Base-by-base conservation (phyloP, 2,329 filamentous ascomycete genomes). In the Colletotrichum melonis region DNA sequence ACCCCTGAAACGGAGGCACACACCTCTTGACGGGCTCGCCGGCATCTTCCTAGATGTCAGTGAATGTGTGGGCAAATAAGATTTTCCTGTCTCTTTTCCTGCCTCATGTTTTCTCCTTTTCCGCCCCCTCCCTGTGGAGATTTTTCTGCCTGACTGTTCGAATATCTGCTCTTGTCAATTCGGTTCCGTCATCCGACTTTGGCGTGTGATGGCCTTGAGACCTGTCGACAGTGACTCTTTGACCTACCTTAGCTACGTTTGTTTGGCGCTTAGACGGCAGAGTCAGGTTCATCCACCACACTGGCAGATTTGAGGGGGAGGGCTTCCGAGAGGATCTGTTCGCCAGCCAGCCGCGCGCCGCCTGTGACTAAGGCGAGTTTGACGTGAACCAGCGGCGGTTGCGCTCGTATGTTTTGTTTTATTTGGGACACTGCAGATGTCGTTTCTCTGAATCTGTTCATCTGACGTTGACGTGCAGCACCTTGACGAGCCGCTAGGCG, bases 1-100 rank as follows among this genome's bases (percentile, higher is more conserved):
- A 52, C 58, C 65, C 65, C 24, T 63, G 69, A 72, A 72, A 72
- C 65, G 38, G 38, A 22, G 19, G 35, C 32, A 42, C 22, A 38
- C 54, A 52, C 28, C 14, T 16, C 35, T 57, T 42, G 16, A 19
- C 30, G 38, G 38, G 14, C 19, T 35, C 26, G 6, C 57, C 14
- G 26, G 69, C 69, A 72, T 28, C 26, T 54, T 14, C 59, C 70
- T 14, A 22, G 38, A 54, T 9, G 49, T 52, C 59, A 42, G 32
- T 7, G 38, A 12, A 42, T 19, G 42, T 30, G 54, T 35, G 46
- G 5, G 26, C 32, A 26, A 16, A 4, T 16, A 42, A 22, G n/a
- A 16, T 5, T 30, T 4, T 30, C 26, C 16, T 24, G 14, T 30
- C 19, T 26, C 38, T 12, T 52, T 38, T 56, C 32, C 49, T 42